phyloP scores from a whole-genome alignment of 306 rosid genomes.

The Malus sieversii region DNA sequence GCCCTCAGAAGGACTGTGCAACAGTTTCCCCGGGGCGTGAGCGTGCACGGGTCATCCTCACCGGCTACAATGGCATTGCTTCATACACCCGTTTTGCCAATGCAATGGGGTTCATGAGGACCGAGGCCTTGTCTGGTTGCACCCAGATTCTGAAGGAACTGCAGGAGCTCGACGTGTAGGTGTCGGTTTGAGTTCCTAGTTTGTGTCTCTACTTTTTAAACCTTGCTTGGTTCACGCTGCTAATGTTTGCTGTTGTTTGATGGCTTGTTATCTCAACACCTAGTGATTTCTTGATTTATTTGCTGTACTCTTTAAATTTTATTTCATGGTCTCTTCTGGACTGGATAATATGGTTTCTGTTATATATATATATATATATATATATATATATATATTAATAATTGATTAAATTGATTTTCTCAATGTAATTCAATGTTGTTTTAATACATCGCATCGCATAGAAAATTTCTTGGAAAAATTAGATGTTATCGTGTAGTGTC shows the following conservation, averaged over 20 bases:
- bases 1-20: slow-evolving; percentile 40
- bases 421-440: no score
- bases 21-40: slow-evolving; percentile 58
- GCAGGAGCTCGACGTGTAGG: slow-evolving; percentile 57
- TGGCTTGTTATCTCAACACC: slow-evolving; percentile 33
- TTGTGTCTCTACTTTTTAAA: slow-evolving; percentile 4
- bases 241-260: slow-evolving; percentile 20
- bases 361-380: no score
- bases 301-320: slow-evolving; percentile 19
- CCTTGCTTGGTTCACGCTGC: slow-evolving; percentile 10
- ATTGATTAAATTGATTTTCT: background rate
- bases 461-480: background rate
- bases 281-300: slow-evolving; percentile 23
- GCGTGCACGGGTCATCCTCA: slow-evolving; percentile 72
- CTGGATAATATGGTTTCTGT: background rate
- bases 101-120: slow-evolving; percentile 51
- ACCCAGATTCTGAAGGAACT: slow-evolving; percentile 52
- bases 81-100: slow-evolving; percentile 54
- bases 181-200: slow-evolving; percentile 8
- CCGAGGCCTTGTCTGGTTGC: slow-evolving; percentile 48
- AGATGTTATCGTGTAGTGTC: no score
- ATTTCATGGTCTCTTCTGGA: background rate
- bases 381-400: background rate
- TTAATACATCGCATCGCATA: background rate
- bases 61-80: slow-evolving; percentile 64